Evolutionary conservation across 2,329 filamentous ascomycete genomes (phyloP), one percentile per base, ranked within the genome.

Genomic region (Mariannaea sp.): DNA sequence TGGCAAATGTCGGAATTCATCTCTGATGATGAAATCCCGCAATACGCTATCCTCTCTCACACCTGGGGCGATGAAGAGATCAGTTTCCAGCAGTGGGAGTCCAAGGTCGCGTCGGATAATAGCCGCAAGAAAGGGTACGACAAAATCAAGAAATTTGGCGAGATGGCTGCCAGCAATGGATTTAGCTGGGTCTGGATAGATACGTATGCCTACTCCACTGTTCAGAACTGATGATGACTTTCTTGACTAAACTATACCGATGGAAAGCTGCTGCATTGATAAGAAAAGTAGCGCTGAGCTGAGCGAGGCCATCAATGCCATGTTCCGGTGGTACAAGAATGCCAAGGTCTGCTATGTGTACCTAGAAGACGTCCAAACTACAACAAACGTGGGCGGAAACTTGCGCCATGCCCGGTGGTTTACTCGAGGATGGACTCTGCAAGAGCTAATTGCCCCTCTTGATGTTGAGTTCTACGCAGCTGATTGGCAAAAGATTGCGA

Each of bases 301-400:
- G 2, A 56, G 57, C 1, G 59, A 61, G 35, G 52, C 57, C 19
- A 61, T 60, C 49, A 60, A 61, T 58, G 53, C 49, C 53, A 58
- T 24, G 22, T 24, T 24, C 22, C 22, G 22, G 8, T 24, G 22
- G 22, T 24, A 12, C 84, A 56, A 35, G 9, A 47, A 10, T 36
- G 53, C 1, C 22, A 48, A 7, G 20, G 24, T 27, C 58, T 57
- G 22, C 40, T 55, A 42, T 19, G 52, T 12, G 42, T 24, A 24
- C 8, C 22, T 24, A 53, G 17, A 27, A 40, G n/a, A 20, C 12
- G 3, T 20, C 2, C n/a, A 20, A 9, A 17, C 9, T 19, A 17
- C 20, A 19, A n/a, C 13, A 22, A 13, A 24, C 14, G 3, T 14
- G 12, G 20, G 22, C 24, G 36, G 3, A 14, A 39, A 39, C 9